Evolutionary conservation across 2,329 filamentous ascomycete genomes (phyloP).

Genomic region (Cladosporium sp.): DNA sequence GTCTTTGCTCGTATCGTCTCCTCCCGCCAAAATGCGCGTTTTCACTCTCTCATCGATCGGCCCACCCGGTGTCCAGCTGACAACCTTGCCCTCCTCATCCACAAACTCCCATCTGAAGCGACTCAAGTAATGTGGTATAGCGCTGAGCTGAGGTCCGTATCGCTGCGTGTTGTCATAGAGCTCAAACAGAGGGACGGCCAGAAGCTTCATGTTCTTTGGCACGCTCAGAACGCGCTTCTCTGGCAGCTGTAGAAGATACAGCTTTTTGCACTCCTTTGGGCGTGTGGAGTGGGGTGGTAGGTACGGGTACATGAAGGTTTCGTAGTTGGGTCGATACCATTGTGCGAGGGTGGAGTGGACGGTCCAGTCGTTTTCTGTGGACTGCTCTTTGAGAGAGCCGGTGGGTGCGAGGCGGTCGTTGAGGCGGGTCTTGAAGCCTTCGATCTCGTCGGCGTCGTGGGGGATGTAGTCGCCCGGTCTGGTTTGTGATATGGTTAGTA

Average conservation of each 20-base stretch:
- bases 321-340: constrained; percentile 99
- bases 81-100: constrained; percentile 84
- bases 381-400: constrained; percentile 62
- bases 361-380: constrained; percentile 75
- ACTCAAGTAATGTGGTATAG: constrained; percentile 90
- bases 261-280: constrained; percentile 98
- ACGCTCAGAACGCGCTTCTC: constrained; percentile 92
- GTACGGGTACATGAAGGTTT: constrained; percentile 99
- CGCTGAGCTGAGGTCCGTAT: constrained; percentile 92
- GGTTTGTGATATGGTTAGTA: too few relatives aligned
- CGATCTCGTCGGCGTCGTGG: constrained; percentile 83
- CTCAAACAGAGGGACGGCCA: constrained; percentile 94
- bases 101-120: constrained; percentile 98
- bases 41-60: constrained; percentile 27
- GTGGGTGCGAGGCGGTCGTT: constrained; percentile 85
- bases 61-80: constrained; percentile 38
- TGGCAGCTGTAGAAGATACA: constrained; percentile 94
- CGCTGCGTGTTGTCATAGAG: constrained; percentile 95
- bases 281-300: constrained; percentile 92
- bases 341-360: constrained; percentile 92
- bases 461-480: constrained; percentile 89
- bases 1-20: constrained; percentile 14
- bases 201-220: constrained; percentile 98
- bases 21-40: constrained; percentile 30
- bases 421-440: constrained; percentile 88